Base-by-base conservation (phyloP, 805 yeast genomes). In the Crinitomyces ghanaensis region DNA sequence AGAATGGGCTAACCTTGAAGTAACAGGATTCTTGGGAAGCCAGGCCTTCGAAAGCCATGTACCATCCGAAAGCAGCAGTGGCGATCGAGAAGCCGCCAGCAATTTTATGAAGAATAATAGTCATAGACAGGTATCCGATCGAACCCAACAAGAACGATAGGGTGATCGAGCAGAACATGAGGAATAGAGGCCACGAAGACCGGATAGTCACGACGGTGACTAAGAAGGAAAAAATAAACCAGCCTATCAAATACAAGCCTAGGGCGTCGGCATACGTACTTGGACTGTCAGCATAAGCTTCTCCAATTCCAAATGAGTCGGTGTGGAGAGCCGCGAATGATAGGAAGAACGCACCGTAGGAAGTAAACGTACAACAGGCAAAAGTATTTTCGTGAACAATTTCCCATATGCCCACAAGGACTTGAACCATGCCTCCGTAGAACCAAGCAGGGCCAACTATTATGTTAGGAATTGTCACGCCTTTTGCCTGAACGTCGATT, bases 321-420 rank as follows among this genome's bases (percentile, higher is more conserved):
- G 76, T 59, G 40, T 66, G 54, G 27, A 78, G 64, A 2, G 82
- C 76, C 19, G 71, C 77, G 46, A 57, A 78, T 16, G 76, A 57
- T 45, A 76, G 50, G 84, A 84, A 77, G 53, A 77, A 78, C 3
- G 76, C 78, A 32, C 85, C 85, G 44, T 63, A 75, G 3, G 77
- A 69, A 28, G 68, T 50, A 33, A 76, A 58, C 2, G 80, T 79
- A 8, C 74, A 65, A 37, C 72, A 77, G 57, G 76, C 82, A 57
- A 76, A 76, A 13, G 78, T 70, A 54, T 76, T 75, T 35, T 73
- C 80, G 28, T 68, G 48, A 3, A 71, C 70, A 43, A 73, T 61
- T 51, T 74, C 80, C 78, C 77, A 74, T 56, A 73, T 60, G 16
- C 82, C 82, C 12, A 79, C 79, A 21, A 69, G 52, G 14, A 74